These are phyloP conservation scores for Cercophora newfieldiana DNA, from an alignment of 495 filamentous ascomycete genomes.

Conservation along the genomic window DNA sequence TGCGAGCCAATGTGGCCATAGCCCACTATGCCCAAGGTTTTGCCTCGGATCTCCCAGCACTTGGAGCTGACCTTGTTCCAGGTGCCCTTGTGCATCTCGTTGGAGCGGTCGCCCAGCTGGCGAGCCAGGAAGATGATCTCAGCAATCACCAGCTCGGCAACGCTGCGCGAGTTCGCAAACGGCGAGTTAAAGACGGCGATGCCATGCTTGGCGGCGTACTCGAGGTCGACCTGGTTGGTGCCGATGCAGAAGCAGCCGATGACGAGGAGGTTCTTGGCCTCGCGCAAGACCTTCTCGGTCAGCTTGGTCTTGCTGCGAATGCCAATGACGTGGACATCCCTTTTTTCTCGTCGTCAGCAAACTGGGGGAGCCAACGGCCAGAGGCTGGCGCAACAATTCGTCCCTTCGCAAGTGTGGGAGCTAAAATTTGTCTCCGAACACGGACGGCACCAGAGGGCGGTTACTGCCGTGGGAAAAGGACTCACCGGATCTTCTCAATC, in stretches of 20 bases:
- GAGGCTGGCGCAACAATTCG: background rate
- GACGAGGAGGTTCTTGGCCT: slow-evolving; percentile 92
- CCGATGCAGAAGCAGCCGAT: slow-evolving; percentile 99
- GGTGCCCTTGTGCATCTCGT: slow-evolving; percentile 88
- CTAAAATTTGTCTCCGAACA: slow-evolving; percentile 26
- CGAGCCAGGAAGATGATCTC: slow-evolving; percentile 92
- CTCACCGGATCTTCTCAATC: slow-evolving; percentile 93
- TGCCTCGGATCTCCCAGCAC: slow-evolving; percentile 98
- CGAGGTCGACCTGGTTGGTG: slow-evolving; percentile 95
- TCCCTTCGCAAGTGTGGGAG: background rate
- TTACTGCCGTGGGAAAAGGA: slow-evolving; percentile 21
- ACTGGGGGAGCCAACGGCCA: background rate
- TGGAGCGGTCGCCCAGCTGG: slow-evolving; percentile 89
- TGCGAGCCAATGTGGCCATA: slow-evolving; percentile 99
- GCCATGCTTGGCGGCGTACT: slow-evolving; percentile 86
- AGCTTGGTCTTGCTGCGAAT: slow-evolving; percentile 98
- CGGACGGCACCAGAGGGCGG: slow-evolving; percentile 15
- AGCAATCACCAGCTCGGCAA: slow-evolving; percentile 91
- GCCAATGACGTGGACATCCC: slow-evolving; percentile 95
- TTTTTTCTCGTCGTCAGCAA: slow-evolving; percentile 34
- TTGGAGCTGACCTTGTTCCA: slow-evolving; percentile 98
- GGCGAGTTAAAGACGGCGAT: slow-evolving; percentile 99
- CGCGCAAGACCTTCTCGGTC: slow-evolving; percentile 76
- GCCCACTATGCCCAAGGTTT: slow-evolving; percentile 93
- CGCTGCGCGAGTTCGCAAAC: slow-evolving; percentile 95